Percentiles rank a stretch among this genome's conserved stretches.
These are phyloP conservation scores for Dothideomycetes sp. DNA, from an alignment of 2,329 filamentous ascomycete genomes.

Conservation along the genomic window DNA sequence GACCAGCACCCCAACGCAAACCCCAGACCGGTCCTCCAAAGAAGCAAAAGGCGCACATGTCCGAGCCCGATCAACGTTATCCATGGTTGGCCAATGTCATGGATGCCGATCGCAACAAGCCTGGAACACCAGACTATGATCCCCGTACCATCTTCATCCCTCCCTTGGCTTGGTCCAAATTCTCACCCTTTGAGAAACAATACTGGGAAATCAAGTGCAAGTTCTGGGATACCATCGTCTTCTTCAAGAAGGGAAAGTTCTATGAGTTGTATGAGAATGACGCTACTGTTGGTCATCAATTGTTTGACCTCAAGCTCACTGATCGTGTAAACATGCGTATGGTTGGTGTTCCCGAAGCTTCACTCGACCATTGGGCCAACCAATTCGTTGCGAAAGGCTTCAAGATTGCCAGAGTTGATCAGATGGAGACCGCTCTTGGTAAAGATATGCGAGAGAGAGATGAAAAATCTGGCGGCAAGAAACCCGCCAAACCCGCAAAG, in stretches of 20 bases:
- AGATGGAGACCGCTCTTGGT: conserved; percentile 87
- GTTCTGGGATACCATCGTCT: conserved; percentile 93
- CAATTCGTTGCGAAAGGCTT: conserved; percentile 97
- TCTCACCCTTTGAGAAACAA: conserved; percentile 93
- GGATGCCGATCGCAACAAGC: conserved; percentile 74
- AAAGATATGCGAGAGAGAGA: conserved; percentile 98
- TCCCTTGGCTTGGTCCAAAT: conserved; percentile 65
- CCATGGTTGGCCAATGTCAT: conserved; percentile 78
- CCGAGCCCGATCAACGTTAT: conserved; percentile 78
- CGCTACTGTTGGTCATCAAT: conserved; percentile 87
- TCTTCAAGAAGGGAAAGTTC: conserved; percentile 99
- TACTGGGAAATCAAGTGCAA: conserved; percentile 99
- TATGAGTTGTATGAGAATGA: conserved; percentile 98
- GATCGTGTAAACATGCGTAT: conserved; percentile 99
- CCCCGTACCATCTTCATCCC: conserved; percentile 87
- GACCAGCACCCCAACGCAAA: conserved; percentile 24
- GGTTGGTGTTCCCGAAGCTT: conserved; percentile 95
- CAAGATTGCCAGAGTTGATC: conserved; percentile 94
- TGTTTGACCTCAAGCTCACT: conserved; percentile 95
- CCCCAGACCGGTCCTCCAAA: conserved; percentile 20
- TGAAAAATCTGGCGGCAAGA: conserved; percentile 40
- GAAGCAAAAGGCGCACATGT: conserved; percentile 62
- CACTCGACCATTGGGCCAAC: conserved; percentile 92
- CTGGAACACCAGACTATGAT: conserved; percentile 79
- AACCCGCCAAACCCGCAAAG: conserved; percentile 51